Conservation (phyloP, 768 basidiomycete species). For the Tylopilus subfusipes region DNA sequence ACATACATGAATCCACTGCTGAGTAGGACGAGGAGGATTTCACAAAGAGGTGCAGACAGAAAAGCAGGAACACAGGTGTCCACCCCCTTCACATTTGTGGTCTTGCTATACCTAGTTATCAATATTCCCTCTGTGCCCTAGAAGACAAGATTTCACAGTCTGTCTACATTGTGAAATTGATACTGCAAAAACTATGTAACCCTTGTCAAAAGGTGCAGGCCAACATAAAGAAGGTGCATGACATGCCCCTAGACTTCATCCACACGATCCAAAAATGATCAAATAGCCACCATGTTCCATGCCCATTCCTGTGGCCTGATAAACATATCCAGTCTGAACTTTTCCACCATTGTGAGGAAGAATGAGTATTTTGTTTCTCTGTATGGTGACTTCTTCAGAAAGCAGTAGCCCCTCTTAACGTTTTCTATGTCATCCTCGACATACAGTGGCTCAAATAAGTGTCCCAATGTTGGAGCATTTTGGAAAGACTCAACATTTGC, state of each 20-base stretch:
- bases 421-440: background rate
- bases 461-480: no score
- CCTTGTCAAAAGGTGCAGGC: background rate
- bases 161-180: conserved; percentile 1
- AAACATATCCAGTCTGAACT: background rate
- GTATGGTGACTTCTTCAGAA: background rate
- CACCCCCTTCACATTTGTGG: background rate
- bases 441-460: no score
- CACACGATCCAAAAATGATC: background rate
- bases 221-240: background rate
- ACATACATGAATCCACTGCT: background rate
- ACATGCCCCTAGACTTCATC: background rate
- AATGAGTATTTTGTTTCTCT: background rate
- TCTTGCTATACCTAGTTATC: conserved; percentile 8
- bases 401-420: background rate
- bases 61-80: conserved; percentile 3
- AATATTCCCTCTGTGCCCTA: background rate
- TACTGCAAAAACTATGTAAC: background rate
- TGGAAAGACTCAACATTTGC: no score
- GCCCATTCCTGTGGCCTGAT: background rate
- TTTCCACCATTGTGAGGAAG: background rate
- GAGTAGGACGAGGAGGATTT: background rate
- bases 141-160: background rate
- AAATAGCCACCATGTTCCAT: background rate
- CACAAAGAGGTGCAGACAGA: background rate